Evolutionary conservation across 2,329 filamentous ascomycete species (phyloP), one percentile per base, ranked within the genome.

Genomic region (Botrytis byssoidea): DNA sequence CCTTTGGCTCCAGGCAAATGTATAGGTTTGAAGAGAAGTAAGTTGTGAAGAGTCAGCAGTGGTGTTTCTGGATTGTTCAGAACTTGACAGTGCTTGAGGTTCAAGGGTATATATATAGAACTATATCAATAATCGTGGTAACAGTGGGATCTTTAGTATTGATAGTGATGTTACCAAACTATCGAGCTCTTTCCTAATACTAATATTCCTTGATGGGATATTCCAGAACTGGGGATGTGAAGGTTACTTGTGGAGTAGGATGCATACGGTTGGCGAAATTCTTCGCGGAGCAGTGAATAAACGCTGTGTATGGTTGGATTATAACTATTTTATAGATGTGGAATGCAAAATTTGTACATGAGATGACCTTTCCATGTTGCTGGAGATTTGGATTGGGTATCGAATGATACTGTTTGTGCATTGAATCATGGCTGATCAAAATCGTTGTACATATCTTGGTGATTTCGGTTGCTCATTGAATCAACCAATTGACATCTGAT

Each of bases 1-100:
- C 22, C 0, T 46, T 51, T 25, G 4, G 9, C 5, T 51, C 10
- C 46, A 51, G 46, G 1, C 2, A 48, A 12, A 25, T 48, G 3
- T 48, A 10, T 4, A 4, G 0, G 1, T 5, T 32, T 32, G 2
- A 48, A 48, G 46, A 48, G 46, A 1, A 2, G 37, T 12, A 48
- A 0, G 10, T 51, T 25, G 4, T 4, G 0, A 22, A 25, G 4
- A 4, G 10, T n/a, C 46, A 51, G 25, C 0, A 6, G 46, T 51
- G 22, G 25, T n/a, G 10, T n/a, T 51, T n/a, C 22, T 51, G 1
- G 9, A 14, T 4, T n/a, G 4, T 51, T 25, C 4, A 5, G 25
- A 51, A 14, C 1, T 51, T 51, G 22, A n/a, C 22, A 14, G 0
- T 5, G 46, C 22, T 25, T 6, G 12, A 5, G 9, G 10, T 5